phyloP scores from a whole-genome alignment of 768 basidiomycete genomes.

The Tephrocybe sp. region DNA sequence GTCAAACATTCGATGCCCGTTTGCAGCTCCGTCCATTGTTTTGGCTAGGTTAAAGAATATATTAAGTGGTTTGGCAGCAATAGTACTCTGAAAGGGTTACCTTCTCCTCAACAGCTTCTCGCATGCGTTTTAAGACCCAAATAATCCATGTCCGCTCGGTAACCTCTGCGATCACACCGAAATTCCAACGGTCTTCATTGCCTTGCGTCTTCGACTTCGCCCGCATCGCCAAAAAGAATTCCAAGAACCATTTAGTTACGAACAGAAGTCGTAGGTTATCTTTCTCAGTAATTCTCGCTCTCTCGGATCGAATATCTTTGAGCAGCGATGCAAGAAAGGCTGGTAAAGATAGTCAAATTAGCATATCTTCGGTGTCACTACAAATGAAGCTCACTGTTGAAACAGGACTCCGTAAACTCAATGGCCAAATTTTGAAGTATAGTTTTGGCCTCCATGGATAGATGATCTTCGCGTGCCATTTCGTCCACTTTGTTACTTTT shows the following conservation, averaged over 20 bases:
- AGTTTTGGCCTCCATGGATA: conserved; percentile 60
- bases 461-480: conserved; percentile 60
- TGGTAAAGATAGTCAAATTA: conserved; percentile 26
- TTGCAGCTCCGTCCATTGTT: conserved; percentile 91
- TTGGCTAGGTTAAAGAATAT: conserved; percentile 41
- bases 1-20: conserved; percentile 93
- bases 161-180: conserved; percentile 80
- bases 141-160: conserved; percentile 84
- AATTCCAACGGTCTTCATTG: conserved; percentile 45
- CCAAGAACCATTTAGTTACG: conserved; percentile 81
- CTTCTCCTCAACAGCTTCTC: conserved; percentile 87
- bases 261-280: conserved; percentile 41
- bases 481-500: conserved; percentile 66
- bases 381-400: conserved; percentile 69
- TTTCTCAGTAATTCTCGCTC: conserved; percentile 90
- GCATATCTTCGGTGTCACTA: conserved; percentile 4
- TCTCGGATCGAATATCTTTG: conserved; percentile 91
- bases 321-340: conserved; percentile 82
- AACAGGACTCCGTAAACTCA: conserved; percentile 72
- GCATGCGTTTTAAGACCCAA: conserved; percentile 90
- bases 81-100: conserved; percentile 40
- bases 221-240: conserved; percentile 74
- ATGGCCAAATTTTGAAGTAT: conserved; percentile 59
- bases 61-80: too few species aligned
- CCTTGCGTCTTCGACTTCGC: conserved; percentile 34